These are phyloP conservation scores for Drosera spatulata DNA, from an alignment of 179 eudicot species.

Conservation along the genomic window DNA sequence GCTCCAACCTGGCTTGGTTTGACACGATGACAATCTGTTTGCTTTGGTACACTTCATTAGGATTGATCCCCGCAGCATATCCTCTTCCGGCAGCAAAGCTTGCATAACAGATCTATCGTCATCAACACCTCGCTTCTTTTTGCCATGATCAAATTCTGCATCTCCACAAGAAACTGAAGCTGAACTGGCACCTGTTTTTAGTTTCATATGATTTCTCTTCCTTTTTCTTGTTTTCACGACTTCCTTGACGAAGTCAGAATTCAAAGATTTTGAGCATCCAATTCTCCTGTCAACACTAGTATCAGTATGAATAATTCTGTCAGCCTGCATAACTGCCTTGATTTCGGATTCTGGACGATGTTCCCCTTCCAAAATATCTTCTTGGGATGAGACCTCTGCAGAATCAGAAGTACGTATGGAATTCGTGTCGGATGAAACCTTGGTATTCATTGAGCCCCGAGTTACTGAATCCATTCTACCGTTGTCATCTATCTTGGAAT, in stretches of 20 bases:
- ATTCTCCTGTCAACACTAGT: constrained; percentile 10
- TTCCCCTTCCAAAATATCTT: constrained; percentile 10
- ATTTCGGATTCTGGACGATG: constrained; percentile 10
- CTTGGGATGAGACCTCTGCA: no score
- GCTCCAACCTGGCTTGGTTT: no score
- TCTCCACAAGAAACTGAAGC: constrained; percentile 7
- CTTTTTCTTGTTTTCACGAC: constrained; percentile 14
- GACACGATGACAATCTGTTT: no score
- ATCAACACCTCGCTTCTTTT: constrained; percentile 2
- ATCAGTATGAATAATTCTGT: constrained; percentile 15
- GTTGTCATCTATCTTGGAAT: no score
- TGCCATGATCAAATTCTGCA: constrained; percentile 11
- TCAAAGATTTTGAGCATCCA: constrained; percentile 10
- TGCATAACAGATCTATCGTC: constrained; percentile 9
- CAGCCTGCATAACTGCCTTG: constrained; percentile 8
- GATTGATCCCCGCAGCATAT: constrained; percentile 9
- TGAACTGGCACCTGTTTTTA: constrained; percentile 1
- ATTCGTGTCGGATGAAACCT: no score
- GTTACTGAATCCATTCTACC: no score
- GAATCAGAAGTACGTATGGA: no score
- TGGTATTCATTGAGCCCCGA: no score
- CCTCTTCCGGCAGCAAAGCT: constrained; percentile 12
- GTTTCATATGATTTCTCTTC: constrained; percentile 4
- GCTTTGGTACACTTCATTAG: no score
- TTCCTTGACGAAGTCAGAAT: constrained; percentile 10